These are phyloP conservation scores for Trichophyton rubrum DNA, from an alignment of 2,329 filamentous ascomycete genomes.

Conservation along the genomic window DNA sequence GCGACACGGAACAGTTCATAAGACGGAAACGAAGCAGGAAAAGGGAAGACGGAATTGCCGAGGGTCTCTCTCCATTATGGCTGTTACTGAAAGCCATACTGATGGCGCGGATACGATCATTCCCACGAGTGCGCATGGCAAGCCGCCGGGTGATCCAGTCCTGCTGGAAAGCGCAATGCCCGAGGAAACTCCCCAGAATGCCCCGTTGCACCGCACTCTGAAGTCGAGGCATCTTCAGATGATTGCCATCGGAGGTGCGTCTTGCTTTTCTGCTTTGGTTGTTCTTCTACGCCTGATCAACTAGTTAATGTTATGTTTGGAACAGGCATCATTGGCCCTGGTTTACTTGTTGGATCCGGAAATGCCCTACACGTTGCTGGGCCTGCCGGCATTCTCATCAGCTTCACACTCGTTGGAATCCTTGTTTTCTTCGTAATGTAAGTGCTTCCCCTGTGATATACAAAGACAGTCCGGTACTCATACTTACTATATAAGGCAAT, in stretches of 20 bases:
- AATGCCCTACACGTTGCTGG: conserved; percentile 56
- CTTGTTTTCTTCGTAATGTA: conserved; percentile 44
- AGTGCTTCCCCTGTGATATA: background rate
- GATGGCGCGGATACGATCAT: background rate
- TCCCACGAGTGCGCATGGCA: background rate
- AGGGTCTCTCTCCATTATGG: background rate
- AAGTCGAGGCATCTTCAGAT: conserved; percentile 51
- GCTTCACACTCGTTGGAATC: conserved; percentile 59
- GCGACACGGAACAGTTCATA: no score
- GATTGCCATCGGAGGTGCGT: conserved; percentile 49
- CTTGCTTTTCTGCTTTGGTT: conserved; percentile 47
- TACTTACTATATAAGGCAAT: conserved; percentile 45
- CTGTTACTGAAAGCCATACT: background rate
- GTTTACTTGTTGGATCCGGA: conserved; percentile 59
- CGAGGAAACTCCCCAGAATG: conserved; percentile 13
- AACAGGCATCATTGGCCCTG: conserved; percentile 52
- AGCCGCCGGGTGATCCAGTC: background rate
- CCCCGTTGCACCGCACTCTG: conserved; percentile 35
- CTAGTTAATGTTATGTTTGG: conserved; percentile 9
- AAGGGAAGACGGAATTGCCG: background rate
- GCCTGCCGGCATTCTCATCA: conserved; percentile 59
- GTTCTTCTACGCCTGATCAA: conserved; percentile 32
- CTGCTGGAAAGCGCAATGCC: background rate
- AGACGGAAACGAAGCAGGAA: background rate
- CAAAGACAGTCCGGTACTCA: background rate